phyloP scores from a whole-genome alignment of 1,284 basidiomycete genomes.

The Tylopilus orsonianus region DNA sequence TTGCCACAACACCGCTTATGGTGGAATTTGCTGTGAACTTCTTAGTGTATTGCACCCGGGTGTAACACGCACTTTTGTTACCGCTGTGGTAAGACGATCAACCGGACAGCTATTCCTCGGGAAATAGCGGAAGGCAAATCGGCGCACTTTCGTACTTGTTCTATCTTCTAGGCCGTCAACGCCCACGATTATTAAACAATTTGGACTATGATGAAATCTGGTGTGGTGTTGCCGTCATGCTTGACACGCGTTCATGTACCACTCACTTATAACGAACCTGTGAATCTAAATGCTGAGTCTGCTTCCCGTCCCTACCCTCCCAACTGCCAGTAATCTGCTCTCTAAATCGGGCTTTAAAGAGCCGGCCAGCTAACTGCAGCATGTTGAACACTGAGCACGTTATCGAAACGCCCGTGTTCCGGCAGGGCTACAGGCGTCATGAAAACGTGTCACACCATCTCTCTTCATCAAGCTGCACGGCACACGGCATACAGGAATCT shows the following conservation, averaged over 20 bases:
- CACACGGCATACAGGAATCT: not conserved
- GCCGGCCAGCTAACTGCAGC: not conserved
- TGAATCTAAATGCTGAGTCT: slow-evolving; percentile 1
- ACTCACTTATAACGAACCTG: too few species aligned
- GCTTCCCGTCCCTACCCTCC: not conserved
- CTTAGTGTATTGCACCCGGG: slow-evolving; percentile 54
- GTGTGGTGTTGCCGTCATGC: not conserved
- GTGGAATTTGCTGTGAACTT: not conserved
- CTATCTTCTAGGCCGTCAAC: slow-evolving; percentile 27
- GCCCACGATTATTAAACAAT: not conserved
- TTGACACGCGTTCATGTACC: not conserved
- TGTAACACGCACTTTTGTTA: slow-evolving; percentile 69
- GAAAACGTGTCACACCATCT: slow-evolving; percentile 15
- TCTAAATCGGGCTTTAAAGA: too few species aligned
- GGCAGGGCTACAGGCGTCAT: slow-evolving; percentile 17
- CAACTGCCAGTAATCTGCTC: too few species aligned
- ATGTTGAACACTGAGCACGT: not conserved
- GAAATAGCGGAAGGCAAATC: slow-evolving; percentile 45
- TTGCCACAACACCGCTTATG: not conserved
- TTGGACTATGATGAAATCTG: not conserved
- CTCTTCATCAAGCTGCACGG: slow-evolving; percentile 8
- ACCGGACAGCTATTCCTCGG: slow-evolving; percentile 42
- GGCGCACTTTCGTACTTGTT: slow-evolving; percentile 47
- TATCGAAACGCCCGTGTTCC: slow-evolving; percentile 5
- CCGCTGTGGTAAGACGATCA: slow-evolving; percentile 50